A percentile compares a stretch with the other conserved stretches of the same genome.
Evolutionary conservation across 2,329 filamentous ascomycete genomes (phyloP).

Genomic region (Orbilia javanica): DNA sequence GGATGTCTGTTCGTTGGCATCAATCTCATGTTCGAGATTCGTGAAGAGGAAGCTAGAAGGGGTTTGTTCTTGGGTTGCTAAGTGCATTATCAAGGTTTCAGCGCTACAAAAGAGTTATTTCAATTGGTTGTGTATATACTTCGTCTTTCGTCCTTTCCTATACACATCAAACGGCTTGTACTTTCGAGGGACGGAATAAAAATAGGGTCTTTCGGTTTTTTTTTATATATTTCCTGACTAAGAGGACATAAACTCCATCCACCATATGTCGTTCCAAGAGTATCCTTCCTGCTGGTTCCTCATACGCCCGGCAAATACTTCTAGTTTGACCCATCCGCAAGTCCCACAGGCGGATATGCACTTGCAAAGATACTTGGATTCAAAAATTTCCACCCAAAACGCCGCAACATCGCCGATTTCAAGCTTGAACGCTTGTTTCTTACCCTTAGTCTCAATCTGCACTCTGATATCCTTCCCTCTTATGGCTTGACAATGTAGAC

Average conservation of each 20-base stretch:
- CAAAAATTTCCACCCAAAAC: background rate
- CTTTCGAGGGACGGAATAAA: background rate
- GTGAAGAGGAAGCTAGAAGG: slow-evolving; percentile 83
- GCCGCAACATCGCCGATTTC: background rate
- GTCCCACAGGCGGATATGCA: background rate
- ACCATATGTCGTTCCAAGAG: background rate
- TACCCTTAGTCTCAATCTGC: background rate
- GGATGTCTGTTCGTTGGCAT: slow-evolving; percentile 83
- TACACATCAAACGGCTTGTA: background rate
- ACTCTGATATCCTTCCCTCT: background rate
- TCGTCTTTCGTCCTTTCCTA: background rate
- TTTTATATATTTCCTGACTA: background rate
- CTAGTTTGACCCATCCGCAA: background rate
- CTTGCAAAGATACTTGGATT: background rate
- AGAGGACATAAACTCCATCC: background rate
- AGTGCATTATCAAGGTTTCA: background rate
- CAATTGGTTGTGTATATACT: slow-evolving; percentile 30
- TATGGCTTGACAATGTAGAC: background rate
- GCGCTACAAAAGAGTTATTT: background rate
- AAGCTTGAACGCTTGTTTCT: background rate
- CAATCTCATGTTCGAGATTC: slow-evolving; percentile 96
- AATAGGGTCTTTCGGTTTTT: background rate
- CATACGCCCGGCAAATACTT: background rate
- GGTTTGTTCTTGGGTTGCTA: slow-evolving; percentile 71
- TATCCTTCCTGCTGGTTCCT: background rate